Conservation (phyloP, 1,139 yeast species). For the Zhuliangozyma blackwelliae region DNA sequence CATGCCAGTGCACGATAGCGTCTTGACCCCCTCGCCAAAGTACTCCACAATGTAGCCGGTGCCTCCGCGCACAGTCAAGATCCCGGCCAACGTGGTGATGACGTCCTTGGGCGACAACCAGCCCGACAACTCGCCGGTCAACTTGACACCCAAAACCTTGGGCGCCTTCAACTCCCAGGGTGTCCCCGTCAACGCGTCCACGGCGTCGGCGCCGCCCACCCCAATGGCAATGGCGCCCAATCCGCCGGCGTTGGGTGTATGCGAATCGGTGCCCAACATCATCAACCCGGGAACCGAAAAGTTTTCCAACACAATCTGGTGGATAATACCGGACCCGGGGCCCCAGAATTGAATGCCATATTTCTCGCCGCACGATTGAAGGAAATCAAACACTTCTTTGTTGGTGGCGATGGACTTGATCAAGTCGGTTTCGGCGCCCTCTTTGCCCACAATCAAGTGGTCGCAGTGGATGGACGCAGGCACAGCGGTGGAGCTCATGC, state of each 20-base stretch:
- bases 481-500: conserved; percentile 77
- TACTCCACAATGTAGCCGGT: conserved; percentile 94
- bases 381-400: conserved; percentile 90
- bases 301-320: conserved; percentile 94
- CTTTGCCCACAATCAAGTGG: conserved; percentile 92
- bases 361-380: conserved; percentile 84
- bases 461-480: conserved; percentile 98
- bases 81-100: conserved; percentile 85
- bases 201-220: conserved; percentile 99
- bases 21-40: conserved; percentile 87
- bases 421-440: conserved; percentile 82
- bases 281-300: conserved; percentile 91
- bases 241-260: conserved; percentile 98
- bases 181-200: conserved; percentile 93
- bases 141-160: conserved; percentile 82
- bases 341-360: conserved; percentile 99
- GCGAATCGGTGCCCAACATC: conserved; percentile 97
- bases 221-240: conserved; percentile 96
- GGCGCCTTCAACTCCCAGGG: conserved; percentile 99
- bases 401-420: conserved; percentile 73
- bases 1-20: conserved; percentile 95
- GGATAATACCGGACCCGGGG: conserved; percentile 97
- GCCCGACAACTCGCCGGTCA: conserved; percentile 80
- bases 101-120: conserved; percentile 98
- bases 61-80: conserved; percentile 93